phyloP scores from a whole-genome alignment of 441 rosid genomes.

The Flueggea neowawraea region DNA sequence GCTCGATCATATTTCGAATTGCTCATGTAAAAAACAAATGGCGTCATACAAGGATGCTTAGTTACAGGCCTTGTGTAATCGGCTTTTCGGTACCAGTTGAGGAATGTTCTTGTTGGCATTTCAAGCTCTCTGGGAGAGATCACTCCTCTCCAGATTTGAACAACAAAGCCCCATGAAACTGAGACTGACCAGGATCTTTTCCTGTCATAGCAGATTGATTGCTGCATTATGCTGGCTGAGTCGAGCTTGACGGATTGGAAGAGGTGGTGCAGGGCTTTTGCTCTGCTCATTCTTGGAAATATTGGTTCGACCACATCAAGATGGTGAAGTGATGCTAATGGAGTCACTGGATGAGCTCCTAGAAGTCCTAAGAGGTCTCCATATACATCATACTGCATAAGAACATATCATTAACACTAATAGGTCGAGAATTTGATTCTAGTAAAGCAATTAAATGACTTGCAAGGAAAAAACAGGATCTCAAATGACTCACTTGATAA shows the following conservation, averaged over 20 bases:
- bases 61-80: slow-evolving; percentile 81
- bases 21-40: slow-evolving; percentile 62
- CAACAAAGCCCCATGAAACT: slow-evolving; percentile 85
- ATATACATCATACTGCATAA: slow-evolving; percentile 74
- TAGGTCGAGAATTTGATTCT: too few relatives aligned
- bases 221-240: slow-evolving; percentile 79
- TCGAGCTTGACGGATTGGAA: slow-evolving; percentile 55
- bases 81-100: slow-evolving; percentile 75
- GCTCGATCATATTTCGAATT: slow-evolving; percentile 41
- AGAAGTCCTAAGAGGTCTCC: slow-evolving; percentile 75
- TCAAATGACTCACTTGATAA: too few relatives aligned
- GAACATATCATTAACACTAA: neutral
- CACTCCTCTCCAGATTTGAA: slow-evolving; percentile 67
- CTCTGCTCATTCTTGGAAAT: slow-evolving; percentile 57
- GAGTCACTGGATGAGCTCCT: slow-evolving; percentile 75
- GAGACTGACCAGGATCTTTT: slow-evolving; percentile 63
- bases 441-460: too few relatives aligned
- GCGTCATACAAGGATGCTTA: slow-evolving; percentile 73
- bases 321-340: slow-evolving; percentile 74
- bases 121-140: slow-evolving; percentile 87
- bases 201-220: slow-evolving; percentile 77
- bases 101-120: slow-evolving; percentile 83
- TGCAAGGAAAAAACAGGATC: too few relatives aligned
- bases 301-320: slow-evolving; percentile 75
- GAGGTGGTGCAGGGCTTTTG: slow-evolving; percentile 49